These are phyloP conservation scores for Colletotrichum caudatum DNA, from an alignment of 2,329 filamentous ascomycete species.

Conservation along the genomic window DNA sequence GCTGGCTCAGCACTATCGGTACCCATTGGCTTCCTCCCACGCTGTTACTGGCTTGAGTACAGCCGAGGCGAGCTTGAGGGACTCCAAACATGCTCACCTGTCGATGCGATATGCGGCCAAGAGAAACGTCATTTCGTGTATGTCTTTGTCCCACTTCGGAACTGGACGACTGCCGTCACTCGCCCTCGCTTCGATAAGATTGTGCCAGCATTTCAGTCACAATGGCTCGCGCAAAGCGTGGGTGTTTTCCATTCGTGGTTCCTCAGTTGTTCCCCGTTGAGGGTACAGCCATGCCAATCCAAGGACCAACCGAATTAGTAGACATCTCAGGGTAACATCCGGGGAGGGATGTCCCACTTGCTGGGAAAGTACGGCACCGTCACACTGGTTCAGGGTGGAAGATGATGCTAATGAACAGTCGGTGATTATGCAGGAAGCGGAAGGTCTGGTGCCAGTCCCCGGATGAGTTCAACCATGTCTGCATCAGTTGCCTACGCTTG, in stretches of 20 bases:
- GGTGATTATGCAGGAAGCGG: constrained; percentile 54
- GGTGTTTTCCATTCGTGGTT: no score
- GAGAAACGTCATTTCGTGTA: not conserved
- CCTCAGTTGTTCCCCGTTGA: no score
- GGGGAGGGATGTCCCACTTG: constrained; percentile 67
- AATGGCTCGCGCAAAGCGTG: not conserved
- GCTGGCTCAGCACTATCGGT: no score
- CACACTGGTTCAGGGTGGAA: fast-evolving
- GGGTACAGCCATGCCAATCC: no score
- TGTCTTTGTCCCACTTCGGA: not conserved
- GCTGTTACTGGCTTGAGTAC: not conserved
- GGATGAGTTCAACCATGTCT: constrained; percentile 52
- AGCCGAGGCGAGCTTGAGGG: not conserved
- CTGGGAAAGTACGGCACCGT: constrained; percentile 61
- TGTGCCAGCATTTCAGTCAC: not conserved
- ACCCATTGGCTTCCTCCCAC: no score
- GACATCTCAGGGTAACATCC: constrained; percentile 43
- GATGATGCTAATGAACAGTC: not conserved
- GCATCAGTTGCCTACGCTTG: constrained; percentile 59
- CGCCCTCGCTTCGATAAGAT: not conserved
- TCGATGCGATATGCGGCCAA: not conserved
- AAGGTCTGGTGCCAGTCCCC: constrained; percentile 64
- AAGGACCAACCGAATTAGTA: no score
- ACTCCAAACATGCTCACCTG: not conserved
- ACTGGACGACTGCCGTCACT: not conserved